Percentiles rank a stretch among this genome's conserved stretches.
phyloP scores from a whole-genome alignment of 2,329 filamentous ascomycete genomes.

The Cladosporium sp. region DNA sequence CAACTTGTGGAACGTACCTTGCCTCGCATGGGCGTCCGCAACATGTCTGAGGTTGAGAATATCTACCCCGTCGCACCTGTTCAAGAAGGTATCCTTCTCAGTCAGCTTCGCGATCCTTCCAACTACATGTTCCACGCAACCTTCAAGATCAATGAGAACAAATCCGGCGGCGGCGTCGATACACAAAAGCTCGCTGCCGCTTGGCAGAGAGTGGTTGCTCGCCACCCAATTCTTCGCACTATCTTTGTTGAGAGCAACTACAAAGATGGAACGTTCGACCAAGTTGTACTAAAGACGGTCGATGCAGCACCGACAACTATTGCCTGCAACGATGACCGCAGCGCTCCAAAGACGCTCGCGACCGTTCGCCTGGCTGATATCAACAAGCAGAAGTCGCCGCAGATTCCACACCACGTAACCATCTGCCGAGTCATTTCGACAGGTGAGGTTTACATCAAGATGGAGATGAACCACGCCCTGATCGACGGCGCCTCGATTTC shows the following conservation, averaged over 20 bases:
- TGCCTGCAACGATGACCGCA: not conserved
- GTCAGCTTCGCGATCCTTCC: slow-evolving; percentile 9
- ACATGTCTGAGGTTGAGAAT: slow-evolving; percentile 1
- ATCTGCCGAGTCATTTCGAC: slow-evolving; percentile 12
- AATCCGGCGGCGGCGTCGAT: slow-evolving; percentile 20
- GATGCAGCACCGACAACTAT: slow-evolving; percentile 4
- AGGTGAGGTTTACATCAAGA: slow-evolving; percentile 5
- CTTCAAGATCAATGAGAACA: slow-evolving; percentile 12
- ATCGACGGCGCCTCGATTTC: slow-evolving; percentile 8
- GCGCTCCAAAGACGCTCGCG: not conserved
- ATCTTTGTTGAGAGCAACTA: slow-evolving; percentile 27
- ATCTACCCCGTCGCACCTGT: slow-evolving; percentile 13
- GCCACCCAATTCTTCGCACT: slow-evolving; percentile 37
- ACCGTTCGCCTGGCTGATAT: slow-evolving; percentile 38
- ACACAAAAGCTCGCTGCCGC: slow-evolving; percentile 32
- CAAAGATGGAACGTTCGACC: slow-evolving; percentile 9
- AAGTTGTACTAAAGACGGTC: slow-evolving; percentile 6
- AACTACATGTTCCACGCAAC: slow-evolving; percentile 13
- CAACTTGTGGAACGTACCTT: slow-evolving; percentile 5
- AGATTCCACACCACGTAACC: slow-evolving; percentile 9
- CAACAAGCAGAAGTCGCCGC: slow-evolving; percentile 34
- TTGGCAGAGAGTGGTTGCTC: slow-evolving; percentile 32
- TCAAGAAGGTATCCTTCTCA: slow-evolving; percentile 14
- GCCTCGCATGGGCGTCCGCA: not conserved
- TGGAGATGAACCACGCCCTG: slow-evolving; percentile 10